Conservation (phyloP, 2,329 filamentous ascomycete genomes). For the Trichothecium roseum region DNA sequence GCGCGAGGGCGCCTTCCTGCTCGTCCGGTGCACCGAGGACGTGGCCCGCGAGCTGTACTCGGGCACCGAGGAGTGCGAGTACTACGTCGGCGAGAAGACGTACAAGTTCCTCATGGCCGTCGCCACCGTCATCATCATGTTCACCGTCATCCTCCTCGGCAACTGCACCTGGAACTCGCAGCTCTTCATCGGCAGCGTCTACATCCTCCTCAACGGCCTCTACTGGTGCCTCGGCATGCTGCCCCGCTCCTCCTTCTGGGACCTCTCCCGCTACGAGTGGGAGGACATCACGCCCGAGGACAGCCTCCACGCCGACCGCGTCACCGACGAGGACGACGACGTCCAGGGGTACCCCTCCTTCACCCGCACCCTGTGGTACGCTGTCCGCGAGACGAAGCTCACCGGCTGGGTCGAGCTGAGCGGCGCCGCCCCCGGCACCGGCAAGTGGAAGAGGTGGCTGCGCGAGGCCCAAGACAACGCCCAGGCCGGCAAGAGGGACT, state of each 20-base stretch:
- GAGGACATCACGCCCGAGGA: slow-evolving; percentile 29
- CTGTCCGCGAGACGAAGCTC: slow-evolving; percentile 41
- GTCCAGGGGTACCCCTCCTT: slow-evolving; percentile 31
- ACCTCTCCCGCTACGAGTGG: slow-evolving; percentile 40
- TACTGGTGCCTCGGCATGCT: slow-evolving; percentile 48
- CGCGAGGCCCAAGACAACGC: slow-evolving; percentile 33
- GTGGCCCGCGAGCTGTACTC: slow-evolving; percentile 53
- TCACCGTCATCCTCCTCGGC: slow-evolving; percentile 48
- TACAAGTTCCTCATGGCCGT: slow-evolving; percentile 45
- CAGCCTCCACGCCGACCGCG: slow-evolving; percentile 21
- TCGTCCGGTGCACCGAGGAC: slow-evolving; percentile 47
- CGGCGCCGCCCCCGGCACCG: slow-evolving; percentile 40
- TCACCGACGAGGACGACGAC: slow-evolving; percentile 15
- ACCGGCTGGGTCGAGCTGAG: slow-evolving; percentile 42
- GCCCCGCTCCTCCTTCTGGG: slow-evolving; percentile 41
- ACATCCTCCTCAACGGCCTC: slow-evolving; percentile 47
- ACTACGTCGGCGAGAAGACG: slow-evolving; percentile 32
- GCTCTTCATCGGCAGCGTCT: slow-evolving; percentile 44
- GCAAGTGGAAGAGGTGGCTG: slow-evolving; percentile 44
- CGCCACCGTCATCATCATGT: slow-evolving; percentile 51
- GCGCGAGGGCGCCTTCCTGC: slow-evolving; percentile 47
- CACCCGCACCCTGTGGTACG: slow-evolving; percentile 48
- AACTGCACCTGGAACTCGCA: slow-evolving; percentile 54
- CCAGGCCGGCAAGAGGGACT: slow-evolving; percentile 16
- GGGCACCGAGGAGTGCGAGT: slow-evolving; percentile 49